These are phyloP conservation scores for Candida sp. DNA, from an alignment of 1,139 yeast genomes.

Conservation along the genomic window DNA sequence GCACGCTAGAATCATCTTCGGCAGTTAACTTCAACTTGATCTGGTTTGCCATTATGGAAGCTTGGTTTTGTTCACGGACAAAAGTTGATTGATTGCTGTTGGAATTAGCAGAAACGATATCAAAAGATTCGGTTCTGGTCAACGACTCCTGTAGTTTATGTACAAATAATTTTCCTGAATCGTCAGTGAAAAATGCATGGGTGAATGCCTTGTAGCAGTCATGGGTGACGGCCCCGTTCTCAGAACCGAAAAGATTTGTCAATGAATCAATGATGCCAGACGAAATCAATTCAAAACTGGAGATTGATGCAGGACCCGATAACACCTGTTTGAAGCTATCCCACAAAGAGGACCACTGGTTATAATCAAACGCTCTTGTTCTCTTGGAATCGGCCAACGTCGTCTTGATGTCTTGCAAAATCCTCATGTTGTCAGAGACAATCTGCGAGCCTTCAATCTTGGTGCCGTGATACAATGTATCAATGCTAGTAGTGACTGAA, in stretches of 20 bases:
- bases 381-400: slow-evolving; percentile 15
- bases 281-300: slow-evolving; percentile 78
- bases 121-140: slow-evolving; percentile 78
- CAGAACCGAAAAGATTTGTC: slow-evolving; percentile 39
- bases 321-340: slow-evolving; percentile 36
- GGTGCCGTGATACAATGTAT: slow-evolving; percentile 19
- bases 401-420: slow-evolving; percentile 20
- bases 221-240: slow-evolving; percentile 23
- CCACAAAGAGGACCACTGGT: slow-evolving; percentile 57
- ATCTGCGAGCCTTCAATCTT: slow-evolving; percentile 17
- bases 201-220: slow-evolving; percentile 51
- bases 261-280: slow-evolving; percentile 66
- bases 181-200: slow-evolving; percentile 41
- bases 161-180: slow-evolving; percentile 25
- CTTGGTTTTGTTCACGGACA: slow-evolving; percentile 28
- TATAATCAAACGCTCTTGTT: slow-evolving; percentile 20
- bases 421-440: slow-evolving; percentile 21
- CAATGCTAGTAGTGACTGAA: slow-evolving; percentile 23
- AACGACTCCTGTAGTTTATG: slow-evolving; percentile 75
- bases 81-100: slow-evolving; percentile 17
- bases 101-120: slow-evolving; percentile 62
- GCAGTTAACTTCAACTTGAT: slow-evolving; percentile 58
- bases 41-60: slow-evolving; percentile 76
- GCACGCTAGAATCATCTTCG: slow-evolving; percentile 21
- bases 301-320: slow-evolving; percentile 34